Percentiles rank a stretch among this genome's conserved stretches.
Conservation (phyloP, 805 yeast species). For the Hanseniaspora thailandica region DNA sequence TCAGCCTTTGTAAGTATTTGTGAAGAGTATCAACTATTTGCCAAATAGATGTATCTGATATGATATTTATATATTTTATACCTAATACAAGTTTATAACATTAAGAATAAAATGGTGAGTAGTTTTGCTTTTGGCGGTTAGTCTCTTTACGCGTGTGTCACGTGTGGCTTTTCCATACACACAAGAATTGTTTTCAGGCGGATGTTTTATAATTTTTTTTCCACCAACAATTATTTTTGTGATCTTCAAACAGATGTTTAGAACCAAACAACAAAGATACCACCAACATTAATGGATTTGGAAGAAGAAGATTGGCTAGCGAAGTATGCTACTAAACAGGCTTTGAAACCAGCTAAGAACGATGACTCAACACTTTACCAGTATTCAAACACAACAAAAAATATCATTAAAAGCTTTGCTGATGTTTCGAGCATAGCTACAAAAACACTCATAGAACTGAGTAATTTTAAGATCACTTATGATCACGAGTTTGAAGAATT, state of each 20-base stretch:
- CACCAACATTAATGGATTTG: not conserved
- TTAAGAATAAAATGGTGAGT: too few species aligned
- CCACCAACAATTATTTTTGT: not conserved
- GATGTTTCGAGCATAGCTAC: not conserved
- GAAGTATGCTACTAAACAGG: not conserved
- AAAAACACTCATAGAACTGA: not conserved
- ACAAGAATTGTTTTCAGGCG: not conserved
- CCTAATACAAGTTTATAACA: too few species aligned
- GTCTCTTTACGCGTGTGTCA: not conserved
- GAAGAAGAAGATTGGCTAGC: not conserved
- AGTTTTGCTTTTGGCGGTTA: not conserved
- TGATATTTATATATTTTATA: too few species aligned
- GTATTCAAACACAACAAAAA: not conserved
- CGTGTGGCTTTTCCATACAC: too few species aligned
- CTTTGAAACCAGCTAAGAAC: not conserved
- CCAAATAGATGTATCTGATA: constrained; percentile 17
- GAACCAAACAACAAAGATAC: not conserved
- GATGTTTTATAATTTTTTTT: not conserved
- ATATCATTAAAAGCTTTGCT: not conserved
- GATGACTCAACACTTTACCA: not conserved
- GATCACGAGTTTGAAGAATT: not conserved
- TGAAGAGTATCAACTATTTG: constrained; percentile 47
- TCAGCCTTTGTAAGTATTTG: constrained; percentile 35
- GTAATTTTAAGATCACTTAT: not conserved
- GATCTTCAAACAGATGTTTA: not conserved